Conservation (phyloP, 257 asterid genomes). For the Solanum boliviense region DNA sequence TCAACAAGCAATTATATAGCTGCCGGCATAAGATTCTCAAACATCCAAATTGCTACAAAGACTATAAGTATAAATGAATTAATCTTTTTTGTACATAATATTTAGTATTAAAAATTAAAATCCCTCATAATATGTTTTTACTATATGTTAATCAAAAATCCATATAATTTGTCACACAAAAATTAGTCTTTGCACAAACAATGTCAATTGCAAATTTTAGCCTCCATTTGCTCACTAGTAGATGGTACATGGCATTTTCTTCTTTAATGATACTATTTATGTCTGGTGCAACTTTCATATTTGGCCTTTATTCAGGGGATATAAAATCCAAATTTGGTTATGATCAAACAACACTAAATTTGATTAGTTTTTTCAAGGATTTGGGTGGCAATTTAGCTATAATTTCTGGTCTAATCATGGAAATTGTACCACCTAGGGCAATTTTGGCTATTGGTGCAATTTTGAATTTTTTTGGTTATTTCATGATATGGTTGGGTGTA, state of each 20-base stretch:
- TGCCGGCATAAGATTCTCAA: neutral
- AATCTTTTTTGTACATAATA: too few species aligned
- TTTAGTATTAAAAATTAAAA: neutral
- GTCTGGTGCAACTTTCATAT: constrained; percentile 58
- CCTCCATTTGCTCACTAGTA: constrained; percentile 20
- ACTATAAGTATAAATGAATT: neutral
- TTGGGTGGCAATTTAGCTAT: constrained; percentile 47
- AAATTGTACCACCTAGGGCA: constrained; percentile 50
- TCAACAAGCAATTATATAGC: neutral
- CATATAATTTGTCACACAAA: neutral
- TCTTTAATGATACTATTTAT: constrained; percentile 37
- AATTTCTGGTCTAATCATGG: constrained; percentile 40
- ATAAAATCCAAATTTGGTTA: constrained; percentile 43
- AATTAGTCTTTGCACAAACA: neutral
- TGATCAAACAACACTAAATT: constrained; percentile 47
- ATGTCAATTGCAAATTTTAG: constrained; percentile 9
- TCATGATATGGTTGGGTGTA: constrained; percentile 54
- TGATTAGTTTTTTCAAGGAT: constrained; percentile 52
- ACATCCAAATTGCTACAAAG: neutral
- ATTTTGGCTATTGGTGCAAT: constrained; percentile 32
- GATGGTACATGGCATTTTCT: constrained; percentile 58
- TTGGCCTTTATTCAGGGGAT: constrained; percentile 45
- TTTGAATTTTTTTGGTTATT: constrained; percentile 44
- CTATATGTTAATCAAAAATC: neutral
- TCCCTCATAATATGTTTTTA: neutral